These are phyloP conservation scores for Microascus cirrosus DNA, from an alignment of 2,329 filamentous ascomycete species.

Conservation along the genomic window DNA sequence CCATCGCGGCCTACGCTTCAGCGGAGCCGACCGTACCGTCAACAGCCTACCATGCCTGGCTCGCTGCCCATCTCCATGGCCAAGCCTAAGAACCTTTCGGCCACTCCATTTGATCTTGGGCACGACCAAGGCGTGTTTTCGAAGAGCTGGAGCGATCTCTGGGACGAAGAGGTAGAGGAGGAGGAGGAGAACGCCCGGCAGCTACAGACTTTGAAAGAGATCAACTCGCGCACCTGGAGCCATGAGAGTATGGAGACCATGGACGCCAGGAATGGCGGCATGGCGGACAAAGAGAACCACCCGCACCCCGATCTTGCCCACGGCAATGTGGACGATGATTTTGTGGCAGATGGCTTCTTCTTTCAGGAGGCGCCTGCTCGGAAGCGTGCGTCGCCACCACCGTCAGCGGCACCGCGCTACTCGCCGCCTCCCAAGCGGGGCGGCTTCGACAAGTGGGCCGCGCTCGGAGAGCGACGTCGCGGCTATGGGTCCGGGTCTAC, in stretches of 20 bases:
- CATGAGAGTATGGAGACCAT: constrained; percentile 49
- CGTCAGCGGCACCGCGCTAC: constrained; percentile 35
- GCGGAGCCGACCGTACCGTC: constrained; percentile 28
- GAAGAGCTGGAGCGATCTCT: constrained; percentile 99
- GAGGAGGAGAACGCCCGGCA: constrained; percentile 10
- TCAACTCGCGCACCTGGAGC: constrained; percentile 70
- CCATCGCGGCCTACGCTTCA: constrained; percentile 23
- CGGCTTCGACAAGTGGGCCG: constrained; percentile 77
- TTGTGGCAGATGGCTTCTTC: constrained; percentile 60
- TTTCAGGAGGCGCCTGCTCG: constrained; percentile 44
- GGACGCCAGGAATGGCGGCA: constrained; percentile 13
- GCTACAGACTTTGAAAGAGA: constrained; percentile 46
- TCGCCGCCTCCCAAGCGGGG: constrained; percentile 56
- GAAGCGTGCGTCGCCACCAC: constrained; percentile 17
- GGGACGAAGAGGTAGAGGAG: constrained; percentile 76
- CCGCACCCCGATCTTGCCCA: constrained; percentile 17
- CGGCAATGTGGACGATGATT: constrained; percentile 50
- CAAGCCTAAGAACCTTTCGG: constrained; percentile 56
- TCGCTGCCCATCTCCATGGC: constrained; percentile 73
- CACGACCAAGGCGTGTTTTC: constrained; percentile 69
- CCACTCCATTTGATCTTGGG: constrained; percentile 72
- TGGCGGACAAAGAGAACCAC: constrained; percentile 15
- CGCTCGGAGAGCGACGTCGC: constrained; percentile 72
- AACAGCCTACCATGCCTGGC: constrained; percentile 35
- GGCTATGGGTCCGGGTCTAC: constrained; percentile 43